Percentiles rank a stretch among this genome's conserved stretches.
Evolutionary conservation across 2,329 filamentous ascomycete genomes (phyloP).

Genomic region (Shiraia bambusicola): DNA sequence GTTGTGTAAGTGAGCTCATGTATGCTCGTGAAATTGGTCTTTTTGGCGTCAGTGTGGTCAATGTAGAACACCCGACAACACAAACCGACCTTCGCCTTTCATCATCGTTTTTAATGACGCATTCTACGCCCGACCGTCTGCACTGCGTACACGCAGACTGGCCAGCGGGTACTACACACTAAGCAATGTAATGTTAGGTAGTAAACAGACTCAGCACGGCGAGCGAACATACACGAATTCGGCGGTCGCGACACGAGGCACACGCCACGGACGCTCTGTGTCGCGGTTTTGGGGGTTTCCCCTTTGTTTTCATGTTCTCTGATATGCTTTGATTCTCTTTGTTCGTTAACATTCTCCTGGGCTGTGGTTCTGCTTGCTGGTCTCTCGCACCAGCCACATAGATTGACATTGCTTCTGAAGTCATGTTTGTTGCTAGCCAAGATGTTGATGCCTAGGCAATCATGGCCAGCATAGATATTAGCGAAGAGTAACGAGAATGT

Average conservation of each 20-base stretch:
- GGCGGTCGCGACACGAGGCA: conserved; percentile 53
- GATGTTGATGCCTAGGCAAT: too few species aligned
- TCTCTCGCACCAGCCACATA: conserved; percentile 14
- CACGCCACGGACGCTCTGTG: conserved; percentile 58
- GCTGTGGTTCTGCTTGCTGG: conserved; percentile 14
- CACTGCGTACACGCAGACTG: conserved; percentile 56
- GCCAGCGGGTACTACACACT: conserved; percentile 58
- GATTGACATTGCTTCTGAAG: conserved; percentile 10
- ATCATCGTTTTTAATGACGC: conserved; percentile 61
- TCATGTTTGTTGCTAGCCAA: conserved; percentile 9
- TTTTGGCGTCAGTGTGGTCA: conserved; percentile 6
- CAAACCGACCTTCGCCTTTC: conserved; percentile 54
- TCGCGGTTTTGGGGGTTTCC: conserved; percentile 35
- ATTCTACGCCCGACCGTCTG: conserved; percentile 53
- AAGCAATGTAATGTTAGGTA: conserved; percentile 17
- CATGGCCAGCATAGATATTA: too few species aligned
- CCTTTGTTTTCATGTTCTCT: conserved; percentile 14
- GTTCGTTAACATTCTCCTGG: conserved; percentile 13
- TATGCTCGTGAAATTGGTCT: conserved; percentile 62
- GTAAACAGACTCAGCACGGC: conserved; percentile 20
- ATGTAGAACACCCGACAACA: not conserved
- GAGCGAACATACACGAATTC: conserved; percentile 41
- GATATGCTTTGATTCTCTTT: conserved; percentile 14
- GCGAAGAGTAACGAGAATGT: conserved; percentile 3
- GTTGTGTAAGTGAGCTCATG: conserved; percentile 58